phyloP scores from a whole-genome alignment of 495 filamentous ascomycete genomes.

The Penicillium pancosmium region DNA sequence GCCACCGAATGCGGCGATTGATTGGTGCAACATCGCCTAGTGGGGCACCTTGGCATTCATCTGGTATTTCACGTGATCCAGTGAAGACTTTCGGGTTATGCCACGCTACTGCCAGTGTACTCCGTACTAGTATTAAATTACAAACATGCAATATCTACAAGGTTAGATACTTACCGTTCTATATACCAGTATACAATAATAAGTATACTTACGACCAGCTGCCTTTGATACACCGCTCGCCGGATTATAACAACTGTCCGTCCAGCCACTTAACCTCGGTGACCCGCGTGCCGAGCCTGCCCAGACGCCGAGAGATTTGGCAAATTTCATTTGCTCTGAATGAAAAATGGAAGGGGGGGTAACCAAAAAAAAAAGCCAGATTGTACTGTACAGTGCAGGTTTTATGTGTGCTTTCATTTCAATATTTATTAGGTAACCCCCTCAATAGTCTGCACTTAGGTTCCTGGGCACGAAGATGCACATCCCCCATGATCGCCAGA shows the following conservation, averaged over 20 bases:
- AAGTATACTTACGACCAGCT: background rate
- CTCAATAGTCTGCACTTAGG: conserved; percentile 5
- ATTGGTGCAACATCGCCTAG: conserved; percentile 24
- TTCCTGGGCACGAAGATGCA: conserved; percentile 2
- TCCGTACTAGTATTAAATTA: background rate
- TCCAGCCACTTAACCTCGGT: conserved; percentile 2
- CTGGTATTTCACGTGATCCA: conserved; percentile 19
- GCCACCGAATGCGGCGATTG: background rate
- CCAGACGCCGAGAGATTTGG: conserved; percentile 42
- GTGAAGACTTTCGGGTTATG: background rate
- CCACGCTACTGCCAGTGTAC: background rate
- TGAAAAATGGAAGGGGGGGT: background rate
- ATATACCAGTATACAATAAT: too few relatives aligned
- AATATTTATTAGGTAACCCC: conserved; percentile 29
- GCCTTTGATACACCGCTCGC: background rate
- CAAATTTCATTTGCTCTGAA: conserved; percentile 19
- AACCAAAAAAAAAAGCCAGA: conserved; percentile 11
- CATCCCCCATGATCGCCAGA: conserved; percentile 4
- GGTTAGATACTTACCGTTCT: background rate
- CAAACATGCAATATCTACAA: background rate
- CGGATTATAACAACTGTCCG: background rate
- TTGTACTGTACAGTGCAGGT: background rate
- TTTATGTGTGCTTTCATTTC: conserved; percentile 15
- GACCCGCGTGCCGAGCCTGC: conserved; percentile 29
- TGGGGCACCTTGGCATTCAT: conserved; percentile 25